Evolutionary conservation across 768 basidiomycete species (phyloP), one percentile per base, ranked within the genome.

Genomic region (Phanerochaete carnosa): DNA sequence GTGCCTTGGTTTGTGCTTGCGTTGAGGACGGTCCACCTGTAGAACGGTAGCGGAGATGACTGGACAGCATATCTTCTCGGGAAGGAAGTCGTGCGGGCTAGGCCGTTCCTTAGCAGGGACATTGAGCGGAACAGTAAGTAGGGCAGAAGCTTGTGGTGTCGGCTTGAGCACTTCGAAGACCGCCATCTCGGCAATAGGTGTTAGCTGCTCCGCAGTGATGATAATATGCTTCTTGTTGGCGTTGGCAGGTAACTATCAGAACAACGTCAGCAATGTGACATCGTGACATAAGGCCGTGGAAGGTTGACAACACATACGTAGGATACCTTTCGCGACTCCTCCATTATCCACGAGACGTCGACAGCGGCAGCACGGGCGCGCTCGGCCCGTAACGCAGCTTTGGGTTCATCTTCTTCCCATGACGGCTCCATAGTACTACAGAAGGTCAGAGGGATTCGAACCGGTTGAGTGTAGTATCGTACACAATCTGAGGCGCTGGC

Each of bases 281-380:
- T 7, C 28, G 15, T 28, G 45, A 23, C 19, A 29, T 29, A 61
- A 33, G 22, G 8, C 25, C 9, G 19, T 4, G 45, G 23, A 9
- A 49, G 7, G 37, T 16, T 9, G 19, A 8, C 13, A 2, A 29
- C 2, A 64, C 73, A 55, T 61, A 75, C 73, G 3, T 54, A 29
- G 39, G 58, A 59, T 11, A 63, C 56, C 35, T 63, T 68, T 8
- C 28, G 57, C 7, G 71, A 70, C 59, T 69, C 65, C 7, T 54
- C 49, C 33, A 67, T 15, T 26, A 76, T 59, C 64, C 66, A 66
- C 6, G 59, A 62, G 3, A 66, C 58, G 35, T 75, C 72, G 11
- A 76, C 73, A 5, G 72, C 73, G 35, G 64, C 65, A 3, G 65
- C 69, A 11, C 54, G 60, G 1, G 74, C 74, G 16, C 66, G 71